Conservation (phyloP, 495 filamentous ascomycete species). For the Daldinia decipiens region DNA sequence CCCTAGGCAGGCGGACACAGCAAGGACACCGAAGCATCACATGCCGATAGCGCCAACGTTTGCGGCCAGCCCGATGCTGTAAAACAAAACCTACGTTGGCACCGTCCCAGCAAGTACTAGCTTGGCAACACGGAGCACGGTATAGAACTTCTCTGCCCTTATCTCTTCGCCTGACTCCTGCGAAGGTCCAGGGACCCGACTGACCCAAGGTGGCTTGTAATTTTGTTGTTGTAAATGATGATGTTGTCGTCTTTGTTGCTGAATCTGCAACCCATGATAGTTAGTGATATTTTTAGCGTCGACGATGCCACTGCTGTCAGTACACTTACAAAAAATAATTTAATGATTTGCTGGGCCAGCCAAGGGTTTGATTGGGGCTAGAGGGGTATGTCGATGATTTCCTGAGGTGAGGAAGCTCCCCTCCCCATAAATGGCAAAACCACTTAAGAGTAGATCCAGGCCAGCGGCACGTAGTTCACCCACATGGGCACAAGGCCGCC, state of each 20-base stretch:
- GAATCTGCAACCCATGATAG: background rate
- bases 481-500: background rate
- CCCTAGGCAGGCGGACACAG: conserved; percentile 8
- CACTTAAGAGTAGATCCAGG: conserved; percentile 16
- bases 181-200: conserved; percentile 16
- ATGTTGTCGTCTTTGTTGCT: background rate
- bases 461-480: background rate
- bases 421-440: conserved; percentile 10
- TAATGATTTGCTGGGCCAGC: background rate
- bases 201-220: background rate
- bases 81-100: conserved; percentile 6
- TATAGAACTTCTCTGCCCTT: conserved; percentile 10
- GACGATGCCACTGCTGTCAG: no score
- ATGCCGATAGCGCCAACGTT: conserved; percentile 9
- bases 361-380: conserved; percentile 7
- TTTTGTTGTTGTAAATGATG: background rate
- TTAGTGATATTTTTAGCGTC: background rate
- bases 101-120: conserved; percentile 17
- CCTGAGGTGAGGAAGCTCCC: conserved; percentile 5
- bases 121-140: conserved; percentile 11
- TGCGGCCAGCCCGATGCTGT: conserved; percentile 5
- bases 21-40: background rate
- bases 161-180: conserved; percentile 11
- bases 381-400: conserved; percentile 6
- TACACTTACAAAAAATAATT: conserved; percentile 2